Percentiles rank a stretch among this genome's conserved stretches.
These are phyloP conservation scores for Cyberlindnera subsufficiens DNA, from an alignment of 805 yeast genomes.

Conservation along the genomic window DNA sequence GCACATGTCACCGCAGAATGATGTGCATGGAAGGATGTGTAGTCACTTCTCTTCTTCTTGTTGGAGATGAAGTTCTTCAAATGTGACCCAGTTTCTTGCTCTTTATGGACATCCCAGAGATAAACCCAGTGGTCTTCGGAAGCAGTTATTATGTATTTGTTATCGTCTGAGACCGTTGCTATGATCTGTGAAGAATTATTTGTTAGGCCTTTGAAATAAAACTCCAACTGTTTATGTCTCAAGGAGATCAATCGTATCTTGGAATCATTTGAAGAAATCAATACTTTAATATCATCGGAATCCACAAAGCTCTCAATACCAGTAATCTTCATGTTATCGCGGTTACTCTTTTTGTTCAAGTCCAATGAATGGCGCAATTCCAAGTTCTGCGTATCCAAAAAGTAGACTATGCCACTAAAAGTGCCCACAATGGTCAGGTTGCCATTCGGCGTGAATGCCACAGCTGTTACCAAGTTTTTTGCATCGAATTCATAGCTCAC, in stretches of 20 bases:
- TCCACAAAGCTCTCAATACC: conserved; percentile 54
- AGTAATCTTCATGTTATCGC: conserved; percentile 46
- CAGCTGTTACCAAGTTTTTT: conserved; percentile 66
- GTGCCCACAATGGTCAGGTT: conserved; percentile 65
- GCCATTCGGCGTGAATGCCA: conserved; percentile 65
- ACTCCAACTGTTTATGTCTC: conserved; percentile 46
- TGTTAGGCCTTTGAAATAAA: conserved; percentile 66
- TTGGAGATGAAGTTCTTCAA: conserved; percentile 13
- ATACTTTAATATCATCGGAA: conserved; percentile 32
- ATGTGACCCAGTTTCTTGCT: conserved; percentile 1
- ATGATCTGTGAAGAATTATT: conserved; percentile 67
- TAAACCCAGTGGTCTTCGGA: conserved; percentile 88
- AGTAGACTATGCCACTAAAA: conserved; percentile 61
- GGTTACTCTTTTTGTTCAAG: conserved; percentile 33
- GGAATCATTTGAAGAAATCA: conserved; percentile 81
- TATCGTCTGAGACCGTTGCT: conserved; percentile 58
- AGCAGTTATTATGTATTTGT: conserved; percentile 59
- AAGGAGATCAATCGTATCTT: conserved; percentile 62
- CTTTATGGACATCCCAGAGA: conserved; percentile 55
- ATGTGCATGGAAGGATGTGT: conserved; percentile 73
- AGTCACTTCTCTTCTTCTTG: conserved; percentile 47
- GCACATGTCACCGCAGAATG: conserved; percentile 71
- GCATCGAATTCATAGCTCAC: conserved; percentile 58
- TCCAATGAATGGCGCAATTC: conserved; percentile 39
- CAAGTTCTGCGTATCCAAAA: conserved; percentile 61